Percentiles rank a stretch among this genome's conserved stretches.
Conservation (phyloP, 495 filamentous ascomycete genomes). For the Hypoxylon lienhwacheense region DNA sequence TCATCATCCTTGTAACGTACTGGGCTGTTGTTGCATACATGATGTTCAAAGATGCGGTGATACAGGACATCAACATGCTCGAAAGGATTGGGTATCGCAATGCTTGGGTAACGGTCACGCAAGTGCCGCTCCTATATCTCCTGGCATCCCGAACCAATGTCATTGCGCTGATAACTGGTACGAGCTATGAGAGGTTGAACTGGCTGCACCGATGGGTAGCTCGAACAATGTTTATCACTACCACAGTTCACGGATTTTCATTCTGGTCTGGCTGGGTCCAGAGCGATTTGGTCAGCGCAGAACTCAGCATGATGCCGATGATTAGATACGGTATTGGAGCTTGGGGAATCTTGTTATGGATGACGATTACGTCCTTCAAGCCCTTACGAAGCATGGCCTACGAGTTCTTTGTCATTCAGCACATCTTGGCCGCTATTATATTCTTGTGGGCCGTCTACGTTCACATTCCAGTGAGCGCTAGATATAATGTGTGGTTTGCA, state of each 20-base stretch:
- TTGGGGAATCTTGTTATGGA: conserved; percentile 74
- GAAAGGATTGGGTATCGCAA: conserved; percentile 76
- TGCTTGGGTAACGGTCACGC: conserved; percentile 75
- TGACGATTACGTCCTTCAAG: conserved; percentile 65
- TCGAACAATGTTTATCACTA: conserved; percentile 72
- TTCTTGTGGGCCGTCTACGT: conserved; percentile 68
- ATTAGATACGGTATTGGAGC: conserved; percentile 70
- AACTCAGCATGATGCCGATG: conserved; percentile 64
- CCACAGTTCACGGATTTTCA: conserved; percentile 72
- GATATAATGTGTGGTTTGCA: conserved; percentile 70
- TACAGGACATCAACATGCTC: conserved; percentile 52
- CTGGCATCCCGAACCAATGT: conserved; percentile 79
- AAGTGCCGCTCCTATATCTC: conserved; percentile 79
- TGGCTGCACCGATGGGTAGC: conserved; percentile 85
- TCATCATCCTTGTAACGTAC: conserved; percentile 57
- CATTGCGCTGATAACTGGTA: conserved; percentile 66
- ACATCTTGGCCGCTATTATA: conserved; percentile 66
- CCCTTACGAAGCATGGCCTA: conserved; percentile 71
- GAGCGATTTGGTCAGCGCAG: conserved; percentile 61
- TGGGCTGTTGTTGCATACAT: conserved; percentile 61
- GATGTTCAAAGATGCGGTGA: conserved; percentile 52
- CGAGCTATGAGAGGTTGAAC: conserved; percentile 74
- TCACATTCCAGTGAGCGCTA: conserved; percentile 62
- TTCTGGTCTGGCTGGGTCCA: conserved; percentile 70
- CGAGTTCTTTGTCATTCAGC: conserved; percentile 82